A percentile compares a stretch with the other conserved stretches of the same genome.
Conservation (phyloP, 257 asterid genomes). For the Oldenlandia corymbosa region DNA sequence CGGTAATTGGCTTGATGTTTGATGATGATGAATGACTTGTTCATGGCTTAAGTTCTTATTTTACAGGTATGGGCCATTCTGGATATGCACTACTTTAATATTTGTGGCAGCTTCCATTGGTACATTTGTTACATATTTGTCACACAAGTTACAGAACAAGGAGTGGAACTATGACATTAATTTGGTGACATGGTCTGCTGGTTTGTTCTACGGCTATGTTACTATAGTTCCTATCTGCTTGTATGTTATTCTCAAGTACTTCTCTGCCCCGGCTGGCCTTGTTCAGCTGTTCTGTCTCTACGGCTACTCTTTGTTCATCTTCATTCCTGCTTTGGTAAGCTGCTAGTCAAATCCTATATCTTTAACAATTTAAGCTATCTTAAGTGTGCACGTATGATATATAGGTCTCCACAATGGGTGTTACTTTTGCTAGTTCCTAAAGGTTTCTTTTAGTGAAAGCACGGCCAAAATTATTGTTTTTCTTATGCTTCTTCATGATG, state of each 20-base stretch:
- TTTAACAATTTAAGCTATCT: not conserved
- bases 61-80: conserved; percentile 93
- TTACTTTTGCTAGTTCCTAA: not conserved
- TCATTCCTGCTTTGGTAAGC: conserved; percentile 98
- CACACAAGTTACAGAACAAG: conserved; percentile 77
- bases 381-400: not conserved
- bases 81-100: conserved; percentile 96
- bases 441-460: not conserved
- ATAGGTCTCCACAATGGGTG: not conserved
- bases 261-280: conserved; percentile 90
- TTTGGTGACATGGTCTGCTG: conserved; percentile 94
- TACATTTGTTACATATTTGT: conserved; percentile 81
- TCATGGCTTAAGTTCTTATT: not conserved
- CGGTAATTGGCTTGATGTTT: not conserved
- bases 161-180: conserved; percentile 86
- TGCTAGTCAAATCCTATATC: conserved; percentile 6
- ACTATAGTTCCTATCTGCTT: conserved; percentile 71
- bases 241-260: conserved; percentile 82
- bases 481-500: not conserved
- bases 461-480: not conserved
- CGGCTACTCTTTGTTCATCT: conserved; percentile 87
- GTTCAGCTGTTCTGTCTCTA: conserved; percentile 89
- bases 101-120: conserved; percentile 97
- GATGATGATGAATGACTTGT: not conserved
- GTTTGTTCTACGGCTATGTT: conserved; percentile 89